Base-by-base conservation (phyloP, 345 rosid species). In the Camelina neglecta region DNA sequence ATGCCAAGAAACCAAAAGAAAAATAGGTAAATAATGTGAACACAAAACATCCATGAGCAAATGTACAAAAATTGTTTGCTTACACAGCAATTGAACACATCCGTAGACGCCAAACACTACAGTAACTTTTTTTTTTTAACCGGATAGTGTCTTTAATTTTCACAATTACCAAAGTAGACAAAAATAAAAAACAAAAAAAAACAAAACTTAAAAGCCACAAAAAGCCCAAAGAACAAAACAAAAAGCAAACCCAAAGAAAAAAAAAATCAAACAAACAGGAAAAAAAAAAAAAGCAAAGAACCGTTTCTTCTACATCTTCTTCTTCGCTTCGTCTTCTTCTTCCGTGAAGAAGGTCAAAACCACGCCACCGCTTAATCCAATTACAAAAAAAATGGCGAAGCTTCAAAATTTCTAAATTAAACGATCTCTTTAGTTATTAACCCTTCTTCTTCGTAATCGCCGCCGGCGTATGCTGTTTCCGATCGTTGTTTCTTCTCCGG, bases 401-500 rank as follows among this genome's bases (percentile, higher is more conserved):
- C 65, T 47, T 18, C 36, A 65, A 18, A 50, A 71, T 60, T 51
- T 64, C 74, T 57, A 38, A 42, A 42, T 58, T 15, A 54, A 74
- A 63, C 33, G 48, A 65, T 70, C 65, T 53, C 59, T 8, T 21
- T 8, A 45, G 7, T 35, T 47, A 15, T 9, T 60, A 33, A 18
- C 29, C 33, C 26, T 64, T 33, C 15, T 51, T 42, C 33, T 26
- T 29, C 26, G 20, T 16, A 12, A 39, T 36, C 35, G 51, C 80
- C 73, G 53, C 8, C 60, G 65, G 68, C 73, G 53, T 85, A 85
- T 86, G 91, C 91, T 56, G 79, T 80, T 66, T 72, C 75, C 80
- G 85, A 85, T 87, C 84, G 77, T 42, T 21, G 45, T 53, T 26
- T 62, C 29, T 5, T 75, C 81, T 65, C 90, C 85, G 86, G 92